Evolutionary conservation across 768 basidiomycete genomes (phyloP), one percentile per base, ranked within the genome.

Genomic region (Xerocomellus amylosporus): DNA sequence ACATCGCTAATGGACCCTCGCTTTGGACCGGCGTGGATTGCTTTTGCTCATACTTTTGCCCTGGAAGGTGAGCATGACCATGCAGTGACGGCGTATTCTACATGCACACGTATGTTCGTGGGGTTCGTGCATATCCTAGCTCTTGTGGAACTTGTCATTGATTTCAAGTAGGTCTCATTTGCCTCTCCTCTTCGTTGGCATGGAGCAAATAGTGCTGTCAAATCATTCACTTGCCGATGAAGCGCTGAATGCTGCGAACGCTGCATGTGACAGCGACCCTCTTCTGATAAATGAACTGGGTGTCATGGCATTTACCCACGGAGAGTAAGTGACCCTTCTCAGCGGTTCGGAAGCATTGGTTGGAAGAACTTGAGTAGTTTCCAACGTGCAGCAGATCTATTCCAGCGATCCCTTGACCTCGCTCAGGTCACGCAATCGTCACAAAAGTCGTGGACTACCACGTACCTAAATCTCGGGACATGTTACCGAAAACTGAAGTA

Each of bases 51-150:
- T 71, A 94, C 94, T 0, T 99, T 97, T 74, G 93, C 96, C 2
- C 77, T 91, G 60, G 97, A 99, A 70, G 95, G 95, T 15, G 97
- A 99, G 69, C 97, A 98, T 74, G 96, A 98, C 62, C 95, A 98
- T 64, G 96, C 97, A 3, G 92, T 98, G 42, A 98, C 93, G 0
- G 96, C 97, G 2, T 99, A 99, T 71, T 98, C 96, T 22, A 98
- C 97, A 0, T 94, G 93, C 54, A 91, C 93, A 5, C 78, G 96
- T 34, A 87, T 98, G 78, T 98, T 98, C 68, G 90, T 88, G 55
- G 97, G 96, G 91, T 94, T 66, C 48, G 81, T 62, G 12, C 41
- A n/a, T 37, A 38, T 47, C n/a, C 31, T 40, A 26, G 17, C 17
- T 38, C 8, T 15, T 45, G 40, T 28, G 31, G 30, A 24, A n/a